Evolutionary conservation across 768 basidiomycete species (phyloP).

Genomic region (Mycena kentingensis): DNA sequence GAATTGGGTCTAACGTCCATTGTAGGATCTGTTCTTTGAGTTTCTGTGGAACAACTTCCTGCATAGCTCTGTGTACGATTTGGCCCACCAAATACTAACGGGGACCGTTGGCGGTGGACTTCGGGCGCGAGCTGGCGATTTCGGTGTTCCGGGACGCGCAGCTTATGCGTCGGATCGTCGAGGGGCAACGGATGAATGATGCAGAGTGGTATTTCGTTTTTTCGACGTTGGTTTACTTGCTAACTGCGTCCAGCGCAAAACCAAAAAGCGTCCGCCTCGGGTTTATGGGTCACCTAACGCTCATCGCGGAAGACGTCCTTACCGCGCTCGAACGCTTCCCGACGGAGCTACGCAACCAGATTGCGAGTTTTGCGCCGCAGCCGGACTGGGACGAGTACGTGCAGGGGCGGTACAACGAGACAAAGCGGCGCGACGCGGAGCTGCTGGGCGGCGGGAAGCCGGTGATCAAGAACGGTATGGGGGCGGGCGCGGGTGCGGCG

Average conservation of each 20-base stretch:
- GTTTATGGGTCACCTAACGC: conserved; percentile 95
- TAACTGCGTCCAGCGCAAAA: conserved; percentile 48
- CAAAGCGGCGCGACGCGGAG: conserved; percentile 77
- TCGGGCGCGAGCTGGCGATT: conserved; percentile 82
- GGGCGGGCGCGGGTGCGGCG: conserved; percentile 31
- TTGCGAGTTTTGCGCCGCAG: conserved; percentile 71
- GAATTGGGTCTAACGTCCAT: conserved; percentile 9
- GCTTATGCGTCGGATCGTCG: conserved; percentile 83
- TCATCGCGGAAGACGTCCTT: conserved; percentile 94
- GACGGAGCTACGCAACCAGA: conserved; percentile 64
- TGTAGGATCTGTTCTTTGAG: conserved; percentile 90
- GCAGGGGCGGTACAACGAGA: conserved; percentile 79
- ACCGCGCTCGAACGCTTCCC: conserved; percentile 88
- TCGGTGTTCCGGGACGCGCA: conserved; percentile 84
- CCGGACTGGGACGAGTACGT: conserved; percentile 90
- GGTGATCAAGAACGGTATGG: conserved; percentile 36
- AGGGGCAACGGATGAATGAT: conserved; percentile 83
- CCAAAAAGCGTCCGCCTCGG: conserved; percentile 82
- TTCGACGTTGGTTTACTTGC: conserved; percentile 3
- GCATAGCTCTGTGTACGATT: conserved; percentile 94
- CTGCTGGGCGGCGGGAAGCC: conserved; percentile 88
- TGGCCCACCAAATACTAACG: conserved; percentile 92
- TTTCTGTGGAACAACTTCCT: conserved; percentile 98
- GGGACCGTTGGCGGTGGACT: conserved; percentile 78
- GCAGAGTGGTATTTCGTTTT: conserved; percentile 56